A percentile compares a stretch with the other conserved stretches of the same genome.
These are phyloP conservation scores for Plasmodium knowlesi DNA, from an alignment of 169 alveolate genomes.

Conservation along the genomic window DNA sequence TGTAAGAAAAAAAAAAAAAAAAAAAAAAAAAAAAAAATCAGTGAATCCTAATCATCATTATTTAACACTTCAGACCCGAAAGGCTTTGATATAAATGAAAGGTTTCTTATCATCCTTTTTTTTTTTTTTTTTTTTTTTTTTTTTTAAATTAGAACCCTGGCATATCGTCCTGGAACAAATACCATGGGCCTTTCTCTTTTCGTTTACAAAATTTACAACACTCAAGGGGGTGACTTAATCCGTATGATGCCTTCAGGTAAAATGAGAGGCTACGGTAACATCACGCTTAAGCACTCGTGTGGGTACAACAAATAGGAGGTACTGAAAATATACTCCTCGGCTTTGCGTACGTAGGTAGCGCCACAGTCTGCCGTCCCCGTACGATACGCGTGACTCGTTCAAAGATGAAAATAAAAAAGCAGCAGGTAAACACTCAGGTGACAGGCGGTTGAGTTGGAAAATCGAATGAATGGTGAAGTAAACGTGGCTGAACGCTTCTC, in stretches of 20 bases:
- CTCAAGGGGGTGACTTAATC: not conserved
- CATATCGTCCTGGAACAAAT: not conserved
- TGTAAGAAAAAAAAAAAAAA: not conserved
- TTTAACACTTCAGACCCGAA: slow-evolving; percentile 63
- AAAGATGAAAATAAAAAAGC: not conserved
- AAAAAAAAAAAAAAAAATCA: slow-evolving; percentile 38
- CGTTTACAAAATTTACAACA: not conserved
- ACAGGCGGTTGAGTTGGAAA: not conserved
- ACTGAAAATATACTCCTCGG: not conserved
- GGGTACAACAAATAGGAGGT: not conserved
- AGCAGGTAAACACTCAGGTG: no score
- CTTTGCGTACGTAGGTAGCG: not conserved
- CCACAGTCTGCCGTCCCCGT: not conserved
- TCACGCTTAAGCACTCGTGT: no score
- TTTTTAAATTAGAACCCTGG: not conserved
- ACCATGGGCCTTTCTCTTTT: not conserved
- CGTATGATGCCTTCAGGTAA: not conserved
- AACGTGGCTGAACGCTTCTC: not conserved
- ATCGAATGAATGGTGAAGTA: not conserved
- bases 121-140: slow-evolving; percentile 6
- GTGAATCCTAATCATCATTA: slow-evolving; percentile 10
- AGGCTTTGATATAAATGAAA: slow-evolving; percentile 40
- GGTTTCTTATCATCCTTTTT: slow-evolving; percentile 44
- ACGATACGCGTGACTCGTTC: not conserved
- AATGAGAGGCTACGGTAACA: not conserved